These are phyloP conservation scores for Tritrichomonas musculus DNA, from an alignment of 208 protist genomes.

Conservation along the genomic window DNA sequence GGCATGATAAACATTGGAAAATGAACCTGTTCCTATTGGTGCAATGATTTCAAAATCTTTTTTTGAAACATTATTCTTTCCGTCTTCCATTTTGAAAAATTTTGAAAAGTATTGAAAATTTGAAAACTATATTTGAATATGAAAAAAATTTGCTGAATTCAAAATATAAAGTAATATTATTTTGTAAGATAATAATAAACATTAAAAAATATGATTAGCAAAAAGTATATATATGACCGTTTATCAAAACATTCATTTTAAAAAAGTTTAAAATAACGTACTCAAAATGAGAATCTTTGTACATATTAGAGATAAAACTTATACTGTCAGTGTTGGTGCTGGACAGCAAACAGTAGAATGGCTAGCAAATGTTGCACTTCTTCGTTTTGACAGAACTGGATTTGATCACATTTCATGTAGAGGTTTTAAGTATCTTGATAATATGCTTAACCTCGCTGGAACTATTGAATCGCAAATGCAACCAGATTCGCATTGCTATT, in stretches of 20 bases:
- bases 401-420: constrained; percentile 4
- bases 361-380: constrained; percentile 11
- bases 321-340: constrained; percentile 19
- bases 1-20: background rate
- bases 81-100: too few relatives aligned
- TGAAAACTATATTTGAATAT: too few relatives aligned
- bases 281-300: background rate
- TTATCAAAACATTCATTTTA: too few relatives aligned
- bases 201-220: too few relatives aligned
- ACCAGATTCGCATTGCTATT: constrained; percentile 7
- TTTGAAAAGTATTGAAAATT: too few relatives aligned
- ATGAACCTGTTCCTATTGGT: background rate
- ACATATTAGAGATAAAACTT: constrained; percentile 21
- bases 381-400: constrained; percentile 23
- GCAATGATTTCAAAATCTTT: background rate
- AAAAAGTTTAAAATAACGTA: background rate
- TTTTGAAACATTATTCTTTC: too few relatives aligned
- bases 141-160: too few relatives aligned
- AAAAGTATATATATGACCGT: too few relatives aligned
- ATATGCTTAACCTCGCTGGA: background rate
- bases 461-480: constrained; percentile 20
- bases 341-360: constrained; percentile 11
- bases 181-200: too few relatives aligned
- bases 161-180: too few relatives aligned
- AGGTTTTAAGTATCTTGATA: constrained; percentile 18